Evolutionary conservation across 176 grass and related monocot genomes (phyloP), one percentile per base, ranked within the genome.

Genomic region (Themeda triandra): DNA sequence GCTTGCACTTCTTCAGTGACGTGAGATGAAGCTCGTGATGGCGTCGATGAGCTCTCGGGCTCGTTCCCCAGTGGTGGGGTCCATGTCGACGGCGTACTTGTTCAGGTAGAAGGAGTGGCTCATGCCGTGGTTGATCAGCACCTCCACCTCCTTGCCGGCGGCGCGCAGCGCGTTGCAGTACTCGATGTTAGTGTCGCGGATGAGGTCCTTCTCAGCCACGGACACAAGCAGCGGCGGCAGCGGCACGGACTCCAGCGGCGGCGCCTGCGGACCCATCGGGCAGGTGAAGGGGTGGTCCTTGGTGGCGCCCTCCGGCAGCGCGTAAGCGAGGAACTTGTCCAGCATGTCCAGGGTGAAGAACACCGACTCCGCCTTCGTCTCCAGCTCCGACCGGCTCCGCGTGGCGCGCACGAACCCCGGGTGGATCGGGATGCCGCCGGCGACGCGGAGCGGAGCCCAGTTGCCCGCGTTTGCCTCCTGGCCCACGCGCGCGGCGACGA

Each of bases 21-120:
- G 88, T 40, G 54, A 53, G 54, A 94, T 49, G 84, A 97, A 97
- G 91, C 76, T 48, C 37, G 60, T 87, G 78, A 97, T 89, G 69
- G 92, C 78, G 25, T 83, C 64, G 59, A 97, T 70, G 40, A 97
- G 92, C 86, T 97, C 95, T 68, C 33, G 63, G 0, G 95, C 73
- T 42, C 86, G 86, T 66, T 97, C 88, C 5, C 77, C 65, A 10
- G 90, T 94, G 40, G 33, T n/a, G 0, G 88, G 90, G 85, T 97
- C 95, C 86, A 83, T 89, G 41, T 97, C 94, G 31, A 97, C 88
- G 62, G 94, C 94, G 84, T 83, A 87, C 74, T 97, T 97, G 81
- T 97, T 97, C 45, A 97, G 95, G 71, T 97, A 97, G 95, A 97
- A 97, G 31, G 90, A 82, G 74, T 97, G 95, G 78, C 92, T 89